Conservation (phyloP, 352 stramenopile species). For the Pythium grandisporangium region DNA sequence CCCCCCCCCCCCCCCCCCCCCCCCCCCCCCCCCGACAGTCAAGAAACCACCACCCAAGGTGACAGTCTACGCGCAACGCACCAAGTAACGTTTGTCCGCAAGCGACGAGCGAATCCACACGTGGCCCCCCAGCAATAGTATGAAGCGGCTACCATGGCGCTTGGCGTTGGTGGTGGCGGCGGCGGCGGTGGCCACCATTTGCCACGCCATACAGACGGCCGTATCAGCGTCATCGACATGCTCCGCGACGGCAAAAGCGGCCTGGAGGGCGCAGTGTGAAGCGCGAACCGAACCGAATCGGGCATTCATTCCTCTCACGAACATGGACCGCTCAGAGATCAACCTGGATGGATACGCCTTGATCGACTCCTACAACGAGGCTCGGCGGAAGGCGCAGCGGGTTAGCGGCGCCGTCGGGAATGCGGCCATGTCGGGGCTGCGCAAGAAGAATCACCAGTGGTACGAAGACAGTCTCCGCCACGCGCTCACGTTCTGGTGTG, state of each 20-base stretch:
- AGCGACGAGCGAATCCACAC: too few relatives aligned
- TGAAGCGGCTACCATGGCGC: not conserved
- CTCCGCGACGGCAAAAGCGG: slow-evolving; percentile 29
- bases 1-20: too few relatives aligned
- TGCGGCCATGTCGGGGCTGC: slow-evolving; percentile 57
- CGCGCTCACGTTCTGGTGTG: slow-evolving; percentile 66
- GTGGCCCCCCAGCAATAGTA: not conserved
- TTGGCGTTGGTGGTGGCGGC: slow-evolving; percentile 3
- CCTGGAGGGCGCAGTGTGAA: slow-evolving; percentile 52
- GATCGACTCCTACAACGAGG: slow-evolving; percentile 51
- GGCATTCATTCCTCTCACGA: slow-evolving; percentile 43
- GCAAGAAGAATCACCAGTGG: slow-evolving; percentile 54
- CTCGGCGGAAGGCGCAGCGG: slow-evolving; percentile 61
- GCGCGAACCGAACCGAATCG: slow-evolving; percentile 38
- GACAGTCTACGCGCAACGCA: too few relatives aligned
- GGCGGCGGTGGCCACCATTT: not conserved
- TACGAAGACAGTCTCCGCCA: slow-evolving; percentile 59
- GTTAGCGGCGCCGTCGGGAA: slow-evolving; percentile 45
- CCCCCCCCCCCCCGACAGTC: too few relatives aligned
- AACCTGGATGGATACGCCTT: slow-evolving; percentile 52
- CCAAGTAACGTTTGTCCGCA: too few relatives aligned
- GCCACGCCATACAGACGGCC: too few relatives aligned
- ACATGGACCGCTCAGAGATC: slow-evolving; percentile 42
- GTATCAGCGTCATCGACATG: slow-evolving; percentile 18
- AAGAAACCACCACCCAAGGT: slow-evolving; percentile 1